phyloP scores from a whole-genome alignment of 202 grass and related monocot genomes.

The Panicum virgatum region DNA sequence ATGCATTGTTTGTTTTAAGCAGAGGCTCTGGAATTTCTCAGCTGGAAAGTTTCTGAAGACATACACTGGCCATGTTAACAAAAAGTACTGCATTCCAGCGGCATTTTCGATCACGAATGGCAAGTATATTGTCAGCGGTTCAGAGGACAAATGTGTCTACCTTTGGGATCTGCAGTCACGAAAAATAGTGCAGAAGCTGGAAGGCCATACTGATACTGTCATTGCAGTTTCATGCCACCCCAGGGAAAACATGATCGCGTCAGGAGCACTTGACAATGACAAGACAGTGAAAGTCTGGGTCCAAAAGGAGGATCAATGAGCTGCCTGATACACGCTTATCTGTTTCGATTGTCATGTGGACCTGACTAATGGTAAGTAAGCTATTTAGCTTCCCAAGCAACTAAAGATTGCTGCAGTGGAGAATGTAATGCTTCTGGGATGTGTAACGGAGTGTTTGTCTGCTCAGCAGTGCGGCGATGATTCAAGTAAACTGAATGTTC shows the following conservation, averaged over 20 bases:
- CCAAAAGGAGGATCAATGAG: constrained; percentile 60
- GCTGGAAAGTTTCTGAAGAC: constrained; percentile 91
- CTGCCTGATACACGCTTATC: constrained; percentile 17
- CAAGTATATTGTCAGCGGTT: constrained; percentile 90
- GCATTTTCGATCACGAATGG: constrained; percentile 81
- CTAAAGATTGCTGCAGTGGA: constrained; percentile 40
- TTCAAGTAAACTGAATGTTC: constrained; percentile 14
- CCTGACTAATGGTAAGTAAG: constrained; percentile 43
- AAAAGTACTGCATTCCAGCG: constrained; percentile 82
- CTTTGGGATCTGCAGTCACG: constrained; percentile 92
- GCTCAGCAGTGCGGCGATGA: constrained; percentile 22
- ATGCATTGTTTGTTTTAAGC: constrained; percentile 40
- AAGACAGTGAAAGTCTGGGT: constrained; percentile 89
- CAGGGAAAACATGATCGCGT: constrained; percentile 82
- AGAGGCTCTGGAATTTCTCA: constrained; percentile 88
- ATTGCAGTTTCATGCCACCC: constrained; percentile 92
- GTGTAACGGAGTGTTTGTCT: constrained; percentile 42
- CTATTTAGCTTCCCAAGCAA: constrained; percentile 41
- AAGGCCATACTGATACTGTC: constrained; percentile 79
- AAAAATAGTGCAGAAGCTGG: constrained; percentile 83
- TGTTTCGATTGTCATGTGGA: constrained; percentile 18
- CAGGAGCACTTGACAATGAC: constrained; percentile 73
- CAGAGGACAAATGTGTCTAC: constrained; percentile 82
- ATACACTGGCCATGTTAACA: constrained; percentile 82
- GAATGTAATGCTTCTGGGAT: constrained; percentile 35